Evolutionary conservation across 805 yeast species (phyloP).

Genomic region (Kregervanrija fluxuum): DNA sequence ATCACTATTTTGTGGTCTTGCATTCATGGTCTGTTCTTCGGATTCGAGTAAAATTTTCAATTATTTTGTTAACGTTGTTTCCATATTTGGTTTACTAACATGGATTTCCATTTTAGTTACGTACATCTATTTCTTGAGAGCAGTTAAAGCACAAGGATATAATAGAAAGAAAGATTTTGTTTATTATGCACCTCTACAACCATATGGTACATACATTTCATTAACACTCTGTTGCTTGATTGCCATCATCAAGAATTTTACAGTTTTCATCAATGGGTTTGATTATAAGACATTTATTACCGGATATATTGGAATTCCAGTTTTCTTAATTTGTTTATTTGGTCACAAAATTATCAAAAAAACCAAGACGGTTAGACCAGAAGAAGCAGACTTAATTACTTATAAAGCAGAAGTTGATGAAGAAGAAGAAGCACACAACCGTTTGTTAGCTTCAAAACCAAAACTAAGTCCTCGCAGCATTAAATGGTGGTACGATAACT

Average conservation of each 20-base stretch:
- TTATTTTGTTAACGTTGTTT: constrained; percentile 69
- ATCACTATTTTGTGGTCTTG: constrained; percentile 51
- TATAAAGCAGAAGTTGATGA: constrained; percentile 49
- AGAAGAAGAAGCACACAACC: constrained; percentile 36
- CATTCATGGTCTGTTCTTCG: constrained; percentile 61
- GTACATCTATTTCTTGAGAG: constrained; percentile 58
- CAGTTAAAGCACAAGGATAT: constrained; percentile 61
- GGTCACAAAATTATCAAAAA: constrained; percentile 55
- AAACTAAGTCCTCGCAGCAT: constrained; percentile 10
- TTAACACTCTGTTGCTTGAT: constrained; percentile 46
- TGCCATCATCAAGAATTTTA: constrained; percentile 61
- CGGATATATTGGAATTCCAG: constrained; percentile 71
- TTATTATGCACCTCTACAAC: constrained; percentile 62
- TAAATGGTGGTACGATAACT: constrained; percentile 10
- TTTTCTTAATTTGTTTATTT: constrained; percentile 43
- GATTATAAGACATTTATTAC: constrained; percentile 64
- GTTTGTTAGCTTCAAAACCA: constrained; percentile 6
- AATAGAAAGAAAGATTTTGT: constrained; percentile 46
- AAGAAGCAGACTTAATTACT: constrained; percentile 55
- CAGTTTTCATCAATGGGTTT: constrained; percentile 55
- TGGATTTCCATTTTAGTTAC: constrained; percentile 69
- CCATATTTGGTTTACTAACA: constrained; percentile 67
- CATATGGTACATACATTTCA: constrained; percentile 58
- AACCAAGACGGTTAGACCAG: constrained; percentile 41
- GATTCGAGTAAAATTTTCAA: constrained; percentile 51